These are phyloP conservation scores for Beauveria medogensis DNA, from an alignment of 2,329 filamentous ascomycete genomes.

Conservation along the genomic window DNA sequence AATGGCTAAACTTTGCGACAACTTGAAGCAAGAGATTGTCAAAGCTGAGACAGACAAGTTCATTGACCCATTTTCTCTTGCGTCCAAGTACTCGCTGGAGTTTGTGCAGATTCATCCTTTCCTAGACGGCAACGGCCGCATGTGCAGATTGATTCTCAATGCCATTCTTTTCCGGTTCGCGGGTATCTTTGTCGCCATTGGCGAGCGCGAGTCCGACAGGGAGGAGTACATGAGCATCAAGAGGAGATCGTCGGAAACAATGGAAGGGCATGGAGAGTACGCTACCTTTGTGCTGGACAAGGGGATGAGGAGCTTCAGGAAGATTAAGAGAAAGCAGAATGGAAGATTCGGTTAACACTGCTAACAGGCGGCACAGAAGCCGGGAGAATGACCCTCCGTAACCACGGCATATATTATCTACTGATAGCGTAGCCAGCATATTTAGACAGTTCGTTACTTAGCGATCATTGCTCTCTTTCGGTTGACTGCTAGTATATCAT, in stretches of 20 bases:
- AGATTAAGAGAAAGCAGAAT: slow-evolving; percentile 18
- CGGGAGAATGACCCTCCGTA: too few relatives aligned
- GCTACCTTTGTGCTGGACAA: slow-evolving; percentile 19
- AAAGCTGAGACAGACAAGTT: background rate
- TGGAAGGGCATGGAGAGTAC: slow-evolving; percentile 22
- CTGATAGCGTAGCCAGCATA: too few relatives aligned
- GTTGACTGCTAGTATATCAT: too few relatives aligned
- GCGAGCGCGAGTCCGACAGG: slow-evolving; percentile 10
- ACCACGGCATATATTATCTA: too few relatives aligned
- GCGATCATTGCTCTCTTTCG: too few relatives aligned
- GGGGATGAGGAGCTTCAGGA: slow-evolving; percentile 6
- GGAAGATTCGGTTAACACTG: slow-evolving; percentile 6
- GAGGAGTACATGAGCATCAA: slow-evolving; percentile 18
- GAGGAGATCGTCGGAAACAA: slow-evolving; percentile 14
- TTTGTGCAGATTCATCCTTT: slow-evolving; percentile 33
- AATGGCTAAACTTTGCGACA: slow-evolving; percentile 21
- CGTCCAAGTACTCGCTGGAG: slow-evolving; percentile 19
- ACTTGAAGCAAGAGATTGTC: slow-evolving; percentile 15
- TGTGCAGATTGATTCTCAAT: slow-evolving; percentile 30
- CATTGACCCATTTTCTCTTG: slow-evolving; percentile 24
- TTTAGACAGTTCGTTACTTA: too few relatives aligned
- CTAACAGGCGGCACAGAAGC: too few relatives aligned
- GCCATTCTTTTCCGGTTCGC: slow-evolving; percentile 23
- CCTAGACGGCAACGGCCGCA: slow-evolving; percentile 29
- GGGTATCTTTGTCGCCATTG: slow-evolving; percentile 15